Evolutionary conservation across 2,329 filamentous ascomycete species (phyloP), one percentile per base, ranked within the genome.

Genomic region (Pseudogymnoascus verrucosus): DNA sequence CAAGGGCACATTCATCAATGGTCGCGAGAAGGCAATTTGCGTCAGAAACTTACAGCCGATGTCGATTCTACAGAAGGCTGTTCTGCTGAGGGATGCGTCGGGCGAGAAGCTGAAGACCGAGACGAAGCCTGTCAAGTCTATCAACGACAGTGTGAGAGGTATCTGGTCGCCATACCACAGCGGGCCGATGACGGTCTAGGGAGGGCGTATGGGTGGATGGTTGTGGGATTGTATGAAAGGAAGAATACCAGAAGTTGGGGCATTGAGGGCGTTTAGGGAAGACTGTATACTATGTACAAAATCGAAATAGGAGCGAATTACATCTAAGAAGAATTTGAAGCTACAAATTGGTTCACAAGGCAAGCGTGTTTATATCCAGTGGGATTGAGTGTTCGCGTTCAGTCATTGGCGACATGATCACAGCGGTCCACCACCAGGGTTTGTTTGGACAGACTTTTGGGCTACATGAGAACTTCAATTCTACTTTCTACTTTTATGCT

Each of bases 1-100:
- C 71, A 86, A 89, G 71, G 95, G 91, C 64, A 84, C 91, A 76
- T 99, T 96, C 78, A 91, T 98, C 80, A 98, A 97, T 76, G 93
- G 93, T 67, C 83, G 86, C 28, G 83, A 89, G 67, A 95, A 95
- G 76, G 84, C 91, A 8, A 85, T 98, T 62, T 97, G 93, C 76
- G 92, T 98, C 64, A 85, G 89, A 70, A 98, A 96, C 71, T 76
- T 97, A 73, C 87, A 92, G 69, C 85, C 87, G 31, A 84, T 88
- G 65, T 88, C 96, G 75, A 88, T 99, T 39, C 74, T 93, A 63
- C 82, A 91, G 73, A 97, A 97, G 81, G 87, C 83, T 0, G 82
- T 89, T 74, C 75, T 91, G 65, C 74, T 95, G 70, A 82, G 89
- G 65, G 86, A 91, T 74, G 85, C 88, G 21, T 92, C 83, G 69